Percentiles rank a stretch among this genome's conserved stretches.
These are phyloP conservation scores for Pseudomassariella vexata DNA, from an alignment of 2,329 filamentous ascomycete species.

Conservation along the genomic window DNA sequence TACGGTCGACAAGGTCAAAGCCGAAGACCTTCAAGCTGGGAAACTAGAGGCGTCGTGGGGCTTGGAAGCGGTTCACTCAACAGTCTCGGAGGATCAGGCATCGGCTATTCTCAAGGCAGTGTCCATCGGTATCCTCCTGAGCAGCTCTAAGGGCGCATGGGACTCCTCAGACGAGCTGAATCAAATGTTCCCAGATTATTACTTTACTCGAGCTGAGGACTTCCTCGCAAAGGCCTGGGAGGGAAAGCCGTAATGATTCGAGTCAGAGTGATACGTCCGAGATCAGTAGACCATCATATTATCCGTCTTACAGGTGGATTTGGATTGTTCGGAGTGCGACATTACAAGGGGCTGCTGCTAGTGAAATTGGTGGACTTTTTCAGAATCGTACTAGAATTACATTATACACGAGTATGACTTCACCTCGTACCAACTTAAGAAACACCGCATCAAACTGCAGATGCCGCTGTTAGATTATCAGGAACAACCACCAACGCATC, in stretches of 20 bases:
- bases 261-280: no score
- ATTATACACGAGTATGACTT: no score
- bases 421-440: no score
- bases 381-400: no score
- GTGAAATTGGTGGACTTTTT: no score
- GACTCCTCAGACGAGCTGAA: conserved; percentile 38
- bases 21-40: conserved; percentile 41
- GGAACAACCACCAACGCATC: no score
- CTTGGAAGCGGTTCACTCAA: conserved; percentile 19
- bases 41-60: conserved; percentile 33
- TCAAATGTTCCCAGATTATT: conserved; percentile 34
- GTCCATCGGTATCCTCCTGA: conserved; percentile 34
- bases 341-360: no score
- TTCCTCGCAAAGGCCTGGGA: conserved; percentile 30
- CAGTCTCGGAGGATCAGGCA: conserved; percentile 27
- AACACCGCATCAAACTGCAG: no score
- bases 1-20: conserved; percentile 35
- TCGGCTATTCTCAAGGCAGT: conserved; percentile 28
- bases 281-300: no score
- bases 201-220: conserved; percentile 32
- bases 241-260: conserved; percentile 26
- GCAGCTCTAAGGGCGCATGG: conserved; percentile 34
- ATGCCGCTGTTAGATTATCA: no score
- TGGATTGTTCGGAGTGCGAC: no score
- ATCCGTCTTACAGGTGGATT: no score